phyloP scores from a whole-genome alignment of 345 rosid genomes.

The Euphorbia pulcherrima region DNA sequence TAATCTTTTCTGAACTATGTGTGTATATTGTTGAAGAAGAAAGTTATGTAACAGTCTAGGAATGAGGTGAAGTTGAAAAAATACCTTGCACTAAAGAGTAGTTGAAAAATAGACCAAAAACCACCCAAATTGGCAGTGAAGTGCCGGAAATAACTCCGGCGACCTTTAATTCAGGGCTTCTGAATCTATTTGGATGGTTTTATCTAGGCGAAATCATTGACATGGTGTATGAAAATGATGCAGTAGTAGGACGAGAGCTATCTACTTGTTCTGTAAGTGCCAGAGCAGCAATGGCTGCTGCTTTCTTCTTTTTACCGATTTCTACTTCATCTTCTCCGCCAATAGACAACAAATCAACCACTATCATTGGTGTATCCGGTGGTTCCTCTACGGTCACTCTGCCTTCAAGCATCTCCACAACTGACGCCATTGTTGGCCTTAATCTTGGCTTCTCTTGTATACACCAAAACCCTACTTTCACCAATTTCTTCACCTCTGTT shows the following conservation, averaged over 20 bases:
- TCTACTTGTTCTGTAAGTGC: slow-evolving; percentile 14
- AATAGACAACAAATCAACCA: slow-evolving; percentile 56
- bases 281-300: slow-evolving; percentile 19
- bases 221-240: slow-evolving; percentile 41
- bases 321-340: slow-evolving; percentile 39
- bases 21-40: too few species aligned
- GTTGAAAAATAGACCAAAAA: too few species aligned
- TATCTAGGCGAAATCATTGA: slow-evolving; percentile 58
- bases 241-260: slow-evolving; percentile 16
- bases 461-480: slow-evolving; percentile 75
- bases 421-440: slow-evolving; percentile 63
- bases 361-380: slow-evolving; percentile 58
- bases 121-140: too few species aligned
- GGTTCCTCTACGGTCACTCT: slow-evolving; percentile 56
- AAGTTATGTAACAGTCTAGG: too few species aligned
- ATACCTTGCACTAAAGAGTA: too few species aligned
- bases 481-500: slow-evolving; percentile 50
- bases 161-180: too few species aligned
- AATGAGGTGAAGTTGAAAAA: too few species aligned
- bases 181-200: neutral
- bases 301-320: neutral
- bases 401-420: slow-evolving; percentile 86
- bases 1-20: too few species aligned
- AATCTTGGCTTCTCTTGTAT: slow-evolving; percentile 62
- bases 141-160: too few species aligned